These are phyloP conservation scores for Lentinula novae-zelandiae DNA, from an alignment of 1,284 basidiomycete genomes.

Conservation along the genomic window DNA sequence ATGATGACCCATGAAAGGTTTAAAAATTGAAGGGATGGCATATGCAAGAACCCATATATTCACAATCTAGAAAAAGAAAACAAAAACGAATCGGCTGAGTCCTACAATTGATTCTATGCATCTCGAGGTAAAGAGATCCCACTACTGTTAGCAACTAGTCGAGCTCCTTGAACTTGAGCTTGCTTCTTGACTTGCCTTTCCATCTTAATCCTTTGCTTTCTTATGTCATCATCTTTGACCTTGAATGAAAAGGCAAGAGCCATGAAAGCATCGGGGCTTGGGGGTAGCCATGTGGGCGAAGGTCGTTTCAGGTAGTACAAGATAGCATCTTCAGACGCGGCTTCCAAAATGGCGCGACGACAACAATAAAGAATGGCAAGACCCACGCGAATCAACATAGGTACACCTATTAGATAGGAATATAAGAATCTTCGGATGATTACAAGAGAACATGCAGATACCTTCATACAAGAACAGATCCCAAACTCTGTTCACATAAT, in stretches of 20 bases:
- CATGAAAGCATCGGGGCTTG: constrained; percentile 61
- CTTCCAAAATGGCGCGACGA: constrained; percentile 55
- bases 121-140: constrained; percentile 29
- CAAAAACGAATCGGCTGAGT: background rate
- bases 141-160: constrained; percentile 17
- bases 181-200: constrained; percentile 62
- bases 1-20: background rate
- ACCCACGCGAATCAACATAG: constrained; percentile 78
- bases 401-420: constrained; percentile 49
- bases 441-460: constrained; percentile 25
- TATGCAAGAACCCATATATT: constrained; percentile 60
- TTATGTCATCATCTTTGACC: constrained; percentile 79
- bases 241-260: constrained; percentile 61
- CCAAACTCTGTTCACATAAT: constrained; percentile 78
- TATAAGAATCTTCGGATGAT: background rate
- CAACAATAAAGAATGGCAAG: constrained; percentile 70
- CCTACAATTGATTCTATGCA: constrained; percentile 10
- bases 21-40: constrained; percentile 32
- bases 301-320: constrained; percentile 51
- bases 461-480: constrained; percentile 88
- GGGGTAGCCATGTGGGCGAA: constrained; percentile 49
- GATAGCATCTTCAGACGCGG: constrained; percentile 44
- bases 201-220: constrained; percentile 72
- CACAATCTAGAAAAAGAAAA: background rate
- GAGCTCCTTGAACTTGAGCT: constrained; percentile 33